phyloP scores from a whole-genome alignment of 2,329 filamentous ascomycete species.

The Alternaria sp. region DNA sequence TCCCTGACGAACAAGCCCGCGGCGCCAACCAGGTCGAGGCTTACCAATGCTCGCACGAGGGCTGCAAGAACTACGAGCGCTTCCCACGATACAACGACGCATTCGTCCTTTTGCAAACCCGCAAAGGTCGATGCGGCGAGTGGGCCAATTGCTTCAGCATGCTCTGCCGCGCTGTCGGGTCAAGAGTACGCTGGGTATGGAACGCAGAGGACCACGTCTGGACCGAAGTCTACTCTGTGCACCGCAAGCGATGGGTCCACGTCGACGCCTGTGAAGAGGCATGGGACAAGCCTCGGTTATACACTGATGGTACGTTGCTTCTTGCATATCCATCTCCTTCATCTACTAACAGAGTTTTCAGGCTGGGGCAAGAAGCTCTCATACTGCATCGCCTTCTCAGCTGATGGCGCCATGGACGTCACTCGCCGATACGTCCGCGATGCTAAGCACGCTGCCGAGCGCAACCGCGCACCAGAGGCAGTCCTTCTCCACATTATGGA shows the following conservation, averaged over 20 bases:
- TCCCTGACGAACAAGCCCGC: slow-evolving; percentile 86
- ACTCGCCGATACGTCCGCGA: slow-evolving; percentile 76
- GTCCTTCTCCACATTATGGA: slow-evolving; percentile 90
- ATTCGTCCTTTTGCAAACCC: slow-evolving; percentile 87
- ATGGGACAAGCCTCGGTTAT: slow-evolving; percentile 93
- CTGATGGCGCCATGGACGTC: slow-evolving; percentile 77
- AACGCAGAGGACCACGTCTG: slow-evolving; percentile 97
- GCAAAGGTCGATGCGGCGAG: slow-evolving; percentile 87
- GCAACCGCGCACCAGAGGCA: slow-evolving; percentile 83
- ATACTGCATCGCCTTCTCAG: slow-evolving; percentile 96
- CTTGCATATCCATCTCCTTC: not conserved
- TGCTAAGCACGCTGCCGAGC: slow-evolving; percentile 73
- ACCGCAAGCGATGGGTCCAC: slow-evolving; percentile 94
- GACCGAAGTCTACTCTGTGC: slow-evolving; percentile 96
- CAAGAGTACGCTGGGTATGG: slow-evolving; percentile 96
- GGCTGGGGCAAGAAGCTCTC: slow-evolving; percentile 96
- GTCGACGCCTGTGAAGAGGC: slow-evolving; percentile 93
- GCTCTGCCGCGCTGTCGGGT: slow-evolving; percentile 92
- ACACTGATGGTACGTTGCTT: slow-evolving; percentile 74
- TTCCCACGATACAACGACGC: slow-evolving; percentile 96
- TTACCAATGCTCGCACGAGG: slow-evolving; percentile 81
- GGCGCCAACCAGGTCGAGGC: slow-evolving; percentile 88
- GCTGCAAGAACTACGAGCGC: slow-evolving; percentile 81
- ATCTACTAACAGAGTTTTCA: slow-evolving; percentile 39
- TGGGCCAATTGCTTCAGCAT: slow-evolving; percentile 99